These are phyloP conservation scores for Wickerhamomyces alni DNA, from an alignment of 805 yeast species.

Conservation along the genomic window DNA sequence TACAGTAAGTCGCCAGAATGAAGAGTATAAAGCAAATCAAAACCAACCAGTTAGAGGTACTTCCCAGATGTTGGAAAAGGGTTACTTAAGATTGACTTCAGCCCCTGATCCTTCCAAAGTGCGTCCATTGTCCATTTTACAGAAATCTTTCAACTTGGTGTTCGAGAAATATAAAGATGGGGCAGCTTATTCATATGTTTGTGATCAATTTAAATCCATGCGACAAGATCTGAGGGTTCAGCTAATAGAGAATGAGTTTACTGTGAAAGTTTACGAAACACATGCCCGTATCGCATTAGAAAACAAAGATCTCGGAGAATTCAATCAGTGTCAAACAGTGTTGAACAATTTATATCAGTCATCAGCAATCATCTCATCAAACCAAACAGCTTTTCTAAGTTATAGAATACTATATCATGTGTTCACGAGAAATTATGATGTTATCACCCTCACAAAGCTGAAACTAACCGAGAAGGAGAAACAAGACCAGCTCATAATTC, in stretches of 20 bases:
- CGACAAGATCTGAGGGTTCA: conserved; percentile 94
- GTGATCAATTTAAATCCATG: conserved; percentile 87
- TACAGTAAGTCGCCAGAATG: conserved; percentile 17
- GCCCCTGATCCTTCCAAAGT: conserved; percentile 85
- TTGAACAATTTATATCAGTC: conserved; percentile 54
- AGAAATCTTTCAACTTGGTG: conserved; percentile 50
- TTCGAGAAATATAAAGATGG: conserved; percentile 42
- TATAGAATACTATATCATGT: conserved; percentile 71
- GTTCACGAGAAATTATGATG: conserved; percentile 55
- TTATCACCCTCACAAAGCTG: conserved; percentile 29
- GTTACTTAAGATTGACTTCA: conserved; percentile 79
- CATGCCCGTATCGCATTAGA: conserved; percentile 86
- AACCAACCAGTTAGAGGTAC: conserved; percentile 52
- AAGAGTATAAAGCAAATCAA: conserved; percentile 26
- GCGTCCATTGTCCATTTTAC: conserved; percentile 62
- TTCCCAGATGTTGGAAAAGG: conserved; percentile 62
- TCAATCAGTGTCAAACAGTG: conserved; percentile 90
- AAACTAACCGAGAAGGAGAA: conserved; percentile 33
- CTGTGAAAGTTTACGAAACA: conserved; percentile 74
- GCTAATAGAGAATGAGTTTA: conserved; percentile 70
- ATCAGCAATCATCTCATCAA: conserved; percentile 29
- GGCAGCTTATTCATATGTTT: conserved; percentile 65
- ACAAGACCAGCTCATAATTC: conserved; percentile 8
- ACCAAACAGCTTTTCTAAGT: conserved; percentile 58
- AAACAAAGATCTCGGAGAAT: conserved; percentile 84